A percentile compares a stretch with the other conserved stretches of the same genome.
Evolutionary conservation across 1,284 basidiomycete species (phyloP).

Genomic region (Malassezia sympodialis): DNA sequence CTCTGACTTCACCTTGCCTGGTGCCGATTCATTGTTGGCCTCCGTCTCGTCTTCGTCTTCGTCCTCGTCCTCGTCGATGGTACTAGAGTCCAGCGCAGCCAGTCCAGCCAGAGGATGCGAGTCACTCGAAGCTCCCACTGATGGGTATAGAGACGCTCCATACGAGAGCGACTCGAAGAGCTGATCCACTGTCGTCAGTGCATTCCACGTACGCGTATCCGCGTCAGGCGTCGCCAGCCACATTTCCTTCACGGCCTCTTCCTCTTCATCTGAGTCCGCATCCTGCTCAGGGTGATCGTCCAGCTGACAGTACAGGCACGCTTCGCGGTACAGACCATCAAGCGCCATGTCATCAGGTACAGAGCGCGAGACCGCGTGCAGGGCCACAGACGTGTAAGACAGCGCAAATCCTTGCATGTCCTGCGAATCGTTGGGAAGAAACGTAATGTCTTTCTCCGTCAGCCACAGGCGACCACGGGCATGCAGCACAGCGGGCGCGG

Average conservation of each 20-base stretch:
- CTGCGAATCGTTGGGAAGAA: slow-evolving; percentile 18
- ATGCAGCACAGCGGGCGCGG: background rate
- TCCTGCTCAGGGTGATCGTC: slow-evolving; percentile 29
- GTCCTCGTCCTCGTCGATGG: slow-evolving; percentile 41
- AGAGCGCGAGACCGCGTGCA: slow-evolving; percentile 40
- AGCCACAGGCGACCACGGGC: slow-evolving; percentile 23
- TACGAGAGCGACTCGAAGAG: slow-evolving; percentile 78
- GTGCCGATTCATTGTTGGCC: slow-evolving; percentile 56
- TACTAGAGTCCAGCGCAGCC: slow-evolving; percentile 36
- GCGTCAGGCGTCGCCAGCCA: slow-evolving; percentile 29
- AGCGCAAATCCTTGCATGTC: slow-evolving; percentile 26
- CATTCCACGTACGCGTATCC: slow-evolving; percentile 9
- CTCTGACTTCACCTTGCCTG: slow-evolving; percentile 88
- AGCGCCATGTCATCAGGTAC: slow-evolving; percentile 24
- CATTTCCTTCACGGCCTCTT: slow-evolving; percentile 27
- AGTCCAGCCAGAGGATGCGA: slow-evolving; percentile 37
- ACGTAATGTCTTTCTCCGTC: slow-evolving; percentile 29
- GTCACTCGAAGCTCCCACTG: slow-evolving; percentile 51
- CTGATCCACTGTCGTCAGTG: slow-evolving; percentile 58
- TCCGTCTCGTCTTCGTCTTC: background rate
- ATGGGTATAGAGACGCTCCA: slow-evolving; percentile 80
- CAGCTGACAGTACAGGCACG: slow-evolving; percentile 44
- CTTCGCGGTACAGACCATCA: slow-evolving; percentile 1
- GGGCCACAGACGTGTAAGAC: slow-evolving; percentile 30
- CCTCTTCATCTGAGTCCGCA: slow-evolving; percentile 25